Evolutionary conservation across 2,329 filamentous ascomycete genomes (phyloP).

Genomic region (Akanthomyces lecanii): DNA sequence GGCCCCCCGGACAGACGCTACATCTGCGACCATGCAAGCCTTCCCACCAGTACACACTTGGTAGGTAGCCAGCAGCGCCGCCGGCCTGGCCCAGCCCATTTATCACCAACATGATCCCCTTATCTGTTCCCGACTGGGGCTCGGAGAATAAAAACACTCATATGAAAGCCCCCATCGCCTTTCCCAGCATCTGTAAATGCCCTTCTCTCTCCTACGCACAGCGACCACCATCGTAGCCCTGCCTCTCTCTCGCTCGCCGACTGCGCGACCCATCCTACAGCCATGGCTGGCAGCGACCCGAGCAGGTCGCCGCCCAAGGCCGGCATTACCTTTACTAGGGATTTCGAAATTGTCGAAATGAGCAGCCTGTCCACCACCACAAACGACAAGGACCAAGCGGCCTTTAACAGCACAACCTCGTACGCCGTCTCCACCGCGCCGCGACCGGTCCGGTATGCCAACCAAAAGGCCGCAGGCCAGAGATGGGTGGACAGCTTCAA

Average conservation of each 20-base stretch:
- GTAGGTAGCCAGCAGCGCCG: not conserved
- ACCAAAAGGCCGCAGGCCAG: conserved; percentile 10
- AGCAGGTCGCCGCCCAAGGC: conserved; percentile 13
- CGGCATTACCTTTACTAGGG: conserved; percentile 15
- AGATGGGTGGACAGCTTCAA: conserved; percentile 17
- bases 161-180: not conserved
- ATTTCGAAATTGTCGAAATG: conserved; percentile 16
- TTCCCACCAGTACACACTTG: conserved; percentile 1
- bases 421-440: conserved; percentile 13
- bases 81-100: conserved; percentile 6
- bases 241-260: not conserved
- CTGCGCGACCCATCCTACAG: not conserved
- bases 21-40: conserved; percentile 5
- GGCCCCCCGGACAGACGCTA: not conserved
- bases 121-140: not conserved
- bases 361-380: conserved; percentile 6
- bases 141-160: not conserved
- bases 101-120: conserved; percentile 2
- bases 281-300: conserved; percentile 6
- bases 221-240: not conserved
- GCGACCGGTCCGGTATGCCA: conserved; percentile 14
- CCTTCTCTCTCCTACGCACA: not conserved
- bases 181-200: not conserved
- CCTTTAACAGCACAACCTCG: conserved; percentile 5
- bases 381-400: conserved; percentile 6